Conservation (phyloP, 2,329 filamentous ascomycete genomes). For the Xylaria sp. region DNA sequence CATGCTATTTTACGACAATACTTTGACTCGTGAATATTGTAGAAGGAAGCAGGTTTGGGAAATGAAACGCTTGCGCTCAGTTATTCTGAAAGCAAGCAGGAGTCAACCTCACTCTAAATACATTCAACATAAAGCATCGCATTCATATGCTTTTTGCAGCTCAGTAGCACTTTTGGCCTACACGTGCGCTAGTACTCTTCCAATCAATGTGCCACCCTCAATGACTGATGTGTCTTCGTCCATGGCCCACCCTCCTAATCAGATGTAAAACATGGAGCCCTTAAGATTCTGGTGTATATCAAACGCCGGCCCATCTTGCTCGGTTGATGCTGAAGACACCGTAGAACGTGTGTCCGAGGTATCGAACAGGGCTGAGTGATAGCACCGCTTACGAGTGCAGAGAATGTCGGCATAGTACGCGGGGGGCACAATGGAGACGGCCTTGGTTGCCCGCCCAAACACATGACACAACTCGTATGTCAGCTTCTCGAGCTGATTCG, state of each 20-base stretch:
- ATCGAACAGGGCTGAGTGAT: constrained; percentile 69
- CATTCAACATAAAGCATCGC: background rate
- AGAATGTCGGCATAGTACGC: constrained; percentile 91
- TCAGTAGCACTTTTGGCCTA: background rate
- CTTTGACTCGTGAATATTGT: background rate
- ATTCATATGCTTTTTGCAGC: background rate
- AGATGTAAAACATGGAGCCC: constrained; percentile 59
- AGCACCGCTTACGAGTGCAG: constrained; percentile 76
- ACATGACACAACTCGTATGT: constrained; percentile 84
- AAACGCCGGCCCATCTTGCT: background rate
- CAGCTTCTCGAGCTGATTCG: constrained; percentile 71
- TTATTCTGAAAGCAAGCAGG: background rate
- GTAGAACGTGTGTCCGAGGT: constrained; percentile 41
- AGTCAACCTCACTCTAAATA: background rate
- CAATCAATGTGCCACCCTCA: background rate
- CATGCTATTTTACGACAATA: background rate
- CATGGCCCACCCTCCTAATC: too few species aligned
- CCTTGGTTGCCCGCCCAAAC: constrained; percentile 85
- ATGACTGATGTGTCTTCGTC: too few species aligned
- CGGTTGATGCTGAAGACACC: background rate
- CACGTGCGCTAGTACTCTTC: background rate
- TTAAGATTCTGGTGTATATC: constrained; percentile 49
- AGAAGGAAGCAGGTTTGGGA: background rate
- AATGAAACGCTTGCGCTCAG: background rate
- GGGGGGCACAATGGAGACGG: constrained; percentile 84